These are phyloP conservation scores for Myrmaecium sp. DNA, from an alignment of 2,329 filamentous ascomycete species.

Conservation along the genomic window DNA sequence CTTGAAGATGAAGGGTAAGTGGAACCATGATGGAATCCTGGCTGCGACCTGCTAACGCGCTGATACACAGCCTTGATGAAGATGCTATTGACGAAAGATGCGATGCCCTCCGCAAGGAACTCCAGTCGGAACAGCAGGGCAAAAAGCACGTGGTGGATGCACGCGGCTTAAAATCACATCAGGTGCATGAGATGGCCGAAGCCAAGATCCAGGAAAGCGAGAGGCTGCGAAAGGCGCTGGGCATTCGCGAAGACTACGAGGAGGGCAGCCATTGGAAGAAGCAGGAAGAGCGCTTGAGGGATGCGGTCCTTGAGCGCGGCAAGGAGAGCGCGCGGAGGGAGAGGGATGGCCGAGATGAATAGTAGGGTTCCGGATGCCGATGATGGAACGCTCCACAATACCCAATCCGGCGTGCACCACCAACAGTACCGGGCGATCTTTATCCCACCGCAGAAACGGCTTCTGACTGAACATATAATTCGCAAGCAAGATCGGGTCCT, in stretches of 20 bases:
- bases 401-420: too few relatives aligned
- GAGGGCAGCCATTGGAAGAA: constrained; percentile 75
- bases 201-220: constrained; percentile 96
- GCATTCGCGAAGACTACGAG: constrained; percentile 71
- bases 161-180: constrained; percentile 65
- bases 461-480: too few relatives aligned
- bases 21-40: too few relatives aligned
- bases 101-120: constrained; percentile 45
- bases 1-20: constrained; percentile 77
- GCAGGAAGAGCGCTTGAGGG: constrained; percentile 53
- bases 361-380: too few relatives aligned
- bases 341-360: too few relatives aligned
- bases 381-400: too few relatives aligned
- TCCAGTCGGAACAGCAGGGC: constrained; percentile 39
- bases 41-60: constrained; percentile 6
- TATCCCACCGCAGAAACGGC: too few relatives aligned
- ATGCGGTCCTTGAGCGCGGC: constrained; percentile 23
- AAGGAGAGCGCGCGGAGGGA: constrained; percentile 13
- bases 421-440: too few relatives aligned
- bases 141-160: constrained; percentile 20
- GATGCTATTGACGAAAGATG: constrained; percentile 77
- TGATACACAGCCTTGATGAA: constrained; percentile 48
- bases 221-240: constrained; percentile 66
- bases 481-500: too few relatives aligned
- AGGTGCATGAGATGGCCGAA: constrained; percentile 89